Conservation (phyloP, 2,329 filamentous ascomycete genomes). For the Tetracladium maxilliforme region DNA sequence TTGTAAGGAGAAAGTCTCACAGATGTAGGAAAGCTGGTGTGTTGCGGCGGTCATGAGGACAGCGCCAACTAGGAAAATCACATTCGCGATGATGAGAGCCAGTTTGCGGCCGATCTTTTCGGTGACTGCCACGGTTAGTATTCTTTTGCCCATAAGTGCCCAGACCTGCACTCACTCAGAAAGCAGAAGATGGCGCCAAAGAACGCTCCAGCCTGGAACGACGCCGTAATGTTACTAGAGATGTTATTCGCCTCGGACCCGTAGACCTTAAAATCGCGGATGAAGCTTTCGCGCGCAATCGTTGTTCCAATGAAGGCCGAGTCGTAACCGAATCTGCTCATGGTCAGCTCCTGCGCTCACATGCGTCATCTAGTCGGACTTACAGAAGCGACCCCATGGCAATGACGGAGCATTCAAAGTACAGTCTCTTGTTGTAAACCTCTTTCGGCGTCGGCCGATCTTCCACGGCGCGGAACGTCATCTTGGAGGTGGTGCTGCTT, state of each 20-base stretch:
- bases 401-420: too few species aligned
- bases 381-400: too few species aligned
- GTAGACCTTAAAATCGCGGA: conserved; percentile 23
- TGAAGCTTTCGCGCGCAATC: conserved; percentile 31
- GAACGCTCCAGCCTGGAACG: conserved; percentile 34
- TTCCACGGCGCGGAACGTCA: too few species aligned
- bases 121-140: conserved; percentile 15
- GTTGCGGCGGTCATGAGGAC: conserved; percentile 25
- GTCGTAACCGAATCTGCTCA: conserved; percentile 37
- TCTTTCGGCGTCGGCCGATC: too few species aligned
- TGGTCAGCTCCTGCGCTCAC: too few species aligned
- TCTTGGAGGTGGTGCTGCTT: too few species aligned
- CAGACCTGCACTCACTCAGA: conserved; percentile 12
- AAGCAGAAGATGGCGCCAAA: conserved; percentile 35
- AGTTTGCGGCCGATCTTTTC: conserved; percentile 33
- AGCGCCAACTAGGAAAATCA: conserved; percentile 27
- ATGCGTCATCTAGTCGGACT: too few species aligned
- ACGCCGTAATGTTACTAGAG: conserved; percentile 30
- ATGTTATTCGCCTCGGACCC: conserved; percentile 19
- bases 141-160: neutral
- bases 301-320: conserved; percentile 38
- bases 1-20: conserved; percentile 17
- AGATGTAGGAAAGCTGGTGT: conserved; percentile 25
- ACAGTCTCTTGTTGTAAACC: too few species aligned
- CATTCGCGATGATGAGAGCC: conserved; percentile 29